These are phyloP conservation scores for Hansenula lynferdii DNA, from an alignment of 1,139 yeast genomes.

Conservation along the genomic window DNA sequence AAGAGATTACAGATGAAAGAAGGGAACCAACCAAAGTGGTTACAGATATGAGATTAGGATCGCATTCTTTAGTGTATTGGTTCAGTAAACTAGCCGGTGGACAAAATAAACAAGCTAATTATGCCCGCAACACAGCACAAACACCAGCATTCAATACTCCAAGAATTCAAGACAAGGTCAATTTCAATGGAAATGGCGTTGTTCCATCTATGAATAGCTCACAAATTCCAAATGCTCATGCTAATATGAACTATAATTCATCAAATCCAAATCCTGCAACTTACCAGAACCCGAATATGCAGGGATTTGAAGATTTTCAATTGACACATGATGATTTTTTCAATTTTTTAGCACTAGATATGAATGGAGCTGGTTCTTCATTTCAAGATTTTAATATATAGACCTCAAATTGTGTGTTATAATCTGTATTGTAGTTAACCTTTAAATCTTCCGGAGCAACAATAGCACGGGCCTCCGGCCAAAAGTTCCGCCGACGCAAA, in stretches of 20 bases:
- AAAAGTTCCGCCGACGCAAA: too few species aligned
- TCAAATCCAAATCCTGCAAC: constrained; percentile 6
- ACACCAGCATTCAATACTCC: too few species aligned
- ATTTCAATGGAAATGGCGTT: too few species aligned
- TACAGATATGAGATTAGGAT: constrained; percentile 25
- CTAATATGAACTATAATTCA: not conserved
- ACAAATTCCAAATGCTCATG: not conserved
- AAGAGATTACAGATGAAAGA: constrained; percentile 15
- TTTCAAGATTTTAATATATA: constrained; percentile 12
- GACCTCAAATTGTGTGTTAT: too few species aligned
- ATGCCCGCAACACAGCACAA: too few species aligned
- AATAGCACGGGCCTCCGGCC: too few species aligned
- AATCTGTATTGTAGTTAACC: too few species aligned
- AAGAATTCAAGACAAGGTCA: too few species aligned
- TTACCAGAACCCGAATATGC: constrained; percentile 13
- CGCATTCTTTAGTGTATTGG: constrained; percentile 23
- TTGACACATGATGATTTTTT: constrained; percentile 26
- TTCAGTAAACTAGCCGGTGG: constrained; percentile 16
- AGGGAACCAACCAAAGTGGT: constrained; percentile 23
- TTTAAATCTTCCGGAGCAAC: too few species aligned
- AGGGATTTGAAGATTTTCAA: constrained; percentile 21
- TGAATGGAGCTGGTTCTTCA: constrained; percentile 18
- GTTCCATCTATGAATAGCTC: too few species aligned
- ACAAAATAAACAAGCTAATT: constrained; percentile 1
- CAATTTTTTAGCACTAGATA: constrained; percentile 21